Evolutionary conservation across 176 grass and related monocot species (phyloP).

Genomic region (Carex littledalei): DNA sequence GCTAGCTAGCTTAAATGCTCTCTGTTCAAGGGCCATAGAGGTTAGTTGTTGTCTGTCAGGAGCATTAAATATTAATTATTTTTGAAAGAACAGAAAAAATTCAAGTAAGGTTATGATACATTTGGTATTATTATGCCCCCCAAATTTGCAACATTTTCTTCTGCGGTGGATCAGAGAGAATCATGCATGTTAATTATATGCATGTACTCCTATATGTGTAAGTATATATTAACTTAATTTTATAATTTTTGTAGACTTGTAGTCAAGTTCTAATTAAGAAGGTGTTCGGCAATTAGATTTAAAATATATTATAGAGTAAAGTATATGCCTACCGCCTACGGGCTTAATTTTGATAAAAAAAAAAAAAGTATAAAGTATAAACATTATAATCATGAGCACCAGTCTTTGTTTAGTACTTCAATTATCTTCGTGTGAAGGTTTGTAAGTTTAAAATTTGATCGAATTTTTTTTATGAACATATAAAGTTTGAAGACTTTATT

Average conservation of each 20-base stretch:
- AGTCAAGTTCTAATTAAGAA: too few relatives aligned
- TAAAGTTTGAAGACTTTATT: too few relatives aligned
- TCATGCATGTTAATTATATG: neutral
- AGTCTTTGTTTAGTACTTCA: too few relatives aligned
- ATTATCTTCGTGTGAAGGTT: too few relatives aligned
- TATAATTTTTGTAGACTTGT: neutral
- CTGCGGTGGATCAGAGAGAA: neutral
- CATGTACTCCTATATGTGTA: neutral
- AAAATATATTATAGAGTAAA: too few relatives aligned
- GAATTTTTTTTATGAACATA: too few relatives aligned
- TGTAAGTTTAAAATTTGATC: too few relatives aligned
- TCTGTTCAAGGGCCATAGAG: neutral
- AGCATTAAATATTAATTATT: neutral
- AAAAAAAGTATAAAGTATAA: too few relatives aligned
- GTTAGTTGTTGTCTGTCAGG: slow-evolving; percentile 26
- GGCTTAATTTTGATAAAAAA: too few relatives aligned
- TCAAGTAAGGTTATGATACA: neutral
- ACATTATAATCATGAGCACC: too few relatives aligned
- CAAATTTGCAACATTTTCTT: neutral
- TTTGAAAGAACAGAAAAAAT: neutral
- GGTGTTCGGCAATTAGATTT: too few relatives aligned
- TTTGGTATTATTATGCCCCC: neutral
- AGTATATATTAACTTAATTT: neutral
- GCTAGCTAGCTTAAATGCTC: slow-evolving; percentile 23
- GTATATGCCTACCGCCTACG: too few relatives aligned